Conservation (phyloP, 345 rosid species). For the Populus simonii region DNA sequence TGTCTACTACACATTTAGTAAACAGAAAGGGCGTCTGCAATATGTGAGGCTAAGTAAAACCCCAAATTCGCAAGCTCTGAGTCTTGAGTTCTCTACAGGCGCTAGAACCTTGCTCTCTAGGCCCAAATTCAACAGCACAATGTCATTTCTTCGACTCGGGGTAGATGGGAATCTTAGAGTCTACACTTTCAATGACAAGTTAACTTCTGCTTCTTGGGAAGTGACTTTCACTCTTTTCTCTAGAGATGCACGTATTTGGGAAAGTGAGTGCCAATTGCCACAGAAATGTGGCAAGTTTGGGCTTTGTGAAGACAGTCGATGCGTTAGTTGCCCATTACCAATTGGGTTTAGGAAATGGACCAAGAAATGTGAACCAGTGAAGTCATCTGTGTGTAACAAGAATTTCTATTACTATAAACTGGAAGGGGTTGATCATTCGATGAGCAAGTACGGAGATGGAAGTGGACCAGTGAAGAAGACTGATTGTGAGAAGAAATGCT, state of each 20-base stretch:
- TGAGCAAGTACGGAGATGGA: slow-evolving; percentile 41
- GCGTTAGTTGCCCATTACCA: slow-evolving; percentile 26
- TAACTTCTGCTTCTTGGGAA: slow-evolving; percentile 39
- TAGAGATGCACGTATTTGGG: slow-evolving; percentile 15
- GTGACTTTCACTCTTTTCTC: slow-evolving; percentile 39
- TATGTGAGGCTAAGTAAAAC: slow-evolving; percentile 6
- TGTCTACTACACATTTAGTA: slow-evolving; percentile 22
- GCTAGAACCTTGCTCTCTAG: not conserved
- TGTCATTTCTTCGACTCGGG: slow-evolving; percentile 38
- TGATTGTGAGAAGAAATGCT: slow-evolving; percentile 50
- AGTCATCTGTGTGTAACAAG: not conserved
- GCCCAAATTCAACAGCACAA: slow-evolving; percentile 40
- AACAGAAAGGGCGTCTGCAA: not conserved
- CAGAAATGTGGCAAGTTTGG: slow-evolving; percentile 34
- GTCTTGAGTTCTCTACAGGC: not conserved
- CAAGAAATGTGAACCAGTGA: slow-evolving; percentile 29
- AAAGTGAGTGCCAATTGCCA: slow-evolving; percentile 34
- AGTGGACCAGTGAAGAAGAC: slow-evolving; percentile 34
- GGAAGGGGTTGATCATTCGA: slow-evolving; percentile 51
- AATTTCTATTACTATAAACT: slow-evolving; percentile 41
- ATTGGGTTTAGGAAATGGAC: slow-evolving; percentile 45
- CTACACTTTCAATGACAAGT: slow-evolving; percentile 40
- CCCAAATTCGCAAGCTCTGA: slow-evolving; percentile 4
- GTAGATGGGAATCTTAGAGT: slow-evolving; percentile 51
- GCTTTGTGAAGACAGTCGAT: slow-evolving; percentile 27